Base-by-base conservation (phyloP, 2,329 filamentous ascomycete species). In the Xylaria sp. region DNA sequence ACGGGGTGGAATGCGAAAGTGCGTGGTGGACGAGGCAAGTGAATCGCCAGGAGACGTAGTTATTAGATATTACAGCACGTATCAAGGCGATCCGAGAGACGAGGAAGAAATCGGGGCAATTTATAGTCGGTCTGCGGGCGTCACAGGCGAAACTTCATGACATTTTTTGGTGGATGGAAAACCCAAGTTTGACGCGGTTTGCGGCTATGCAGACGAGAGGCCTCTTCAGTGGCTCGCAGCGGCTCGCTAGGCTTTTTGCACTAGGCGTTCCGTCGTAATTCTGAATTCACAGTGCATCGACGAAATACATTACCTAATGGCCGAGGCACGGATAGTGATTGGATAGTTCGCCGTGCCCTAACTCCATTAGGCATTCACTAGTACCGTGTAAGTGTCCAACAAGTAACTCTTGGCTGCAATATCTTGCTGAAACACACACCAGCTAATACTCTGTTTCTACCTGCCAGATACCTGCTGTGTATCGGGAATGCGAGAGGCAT, bases 131-230 rank as follows among this genome's bases (percentile, higher is more conserved):
- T 42, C 37, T 9, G 11, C 37, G 11, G 23, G 44, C 57, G 52
- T 56, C 39, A 44, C 34, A 50, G 47, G 47, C 39, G 18, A 35
- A 30, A 42, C 8, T 39, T 57, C 46, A 58, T 60, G 39, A 59
- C 37, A 13, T 39, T 53, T 39, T 53, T 56, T 13, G 54, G 11
- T 4, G 37, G 37, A 42, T 42, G 11, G 37, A 13, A 9, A 42
- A 30, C 23, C 23, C 23, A 30, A 30, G 23, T 56, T 16, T 47
- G 46, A 46, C n/a, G 49, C 47, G 49, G 54, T 37, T 42, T 57
- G 46, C 35, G n/a, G 11, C 37, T 9, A 13, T 13, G 37, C 37
- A 42, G 37, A 9, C 37, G 9, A 42, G 37, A 42, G 37, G 53
- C 16, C 44, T 18, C 47, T 39, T 19, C 19, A 39, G 37, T 42